Conservation (phyloP, 148 eudicot genomes). For the Cornus suecica region DNA sequence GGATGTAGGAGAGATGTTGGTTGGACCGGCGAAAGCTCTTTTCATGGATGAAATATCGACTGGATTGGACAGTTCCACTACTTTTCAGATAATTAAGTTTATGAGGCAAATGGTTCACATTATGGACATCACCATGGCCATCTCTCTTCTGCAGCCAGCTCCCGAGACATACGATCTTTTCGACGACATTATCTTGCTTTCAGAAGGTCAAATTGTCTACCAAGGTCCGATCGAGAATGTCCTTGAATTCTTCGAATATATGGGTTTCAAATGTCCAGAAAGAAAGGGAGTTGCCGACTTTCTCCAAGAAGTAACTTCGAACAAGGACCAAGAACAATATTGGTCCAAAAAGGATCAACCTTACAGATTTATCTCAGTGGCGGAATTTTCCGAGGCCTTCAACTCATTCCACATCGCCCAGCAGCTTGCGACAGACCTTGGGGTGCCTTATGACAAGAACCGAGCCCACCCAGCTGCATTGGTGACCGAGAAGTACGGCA, state of each 20-base stretch:
- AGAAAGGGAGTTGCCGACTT: conserved; percentile 86
- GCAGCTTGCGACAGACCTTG: conserved; percentile 39
- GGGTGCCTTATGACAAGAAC: conserved; percentile 54
- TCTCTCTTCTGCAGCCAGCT: conserved; percentile 76
- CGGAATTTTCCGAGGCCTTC: conserved; percentile 53
- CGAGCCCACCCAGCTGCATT: conserved; percentile 61
- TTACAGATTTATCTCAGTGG: conserved; percentile 44
- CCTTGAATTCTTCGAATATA: conserved; percentile 54
- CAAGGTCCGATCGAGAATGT: conserved; percentile 70
- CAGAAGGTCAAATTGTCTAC: conserved; percentile 73
- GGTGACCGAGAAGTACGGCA: conserved; percentile 53
- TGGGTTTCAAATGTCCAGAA: conserved; percentile 73
- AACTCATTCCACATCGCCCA: conserved; percentile 47
- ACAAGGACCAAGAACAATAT: conserved; percentile 75
- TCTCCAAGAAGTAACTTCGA: conserved; percentile 83
- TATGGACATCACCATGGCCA: conserved; percentile 63
- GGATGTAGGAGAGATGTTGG: conserved; percentile 76
- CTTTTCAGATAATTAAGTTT: conserved; percentile 63
- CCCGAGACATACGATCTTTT: conserved; percentile 74
- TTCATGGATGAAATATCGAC: conserved; percentile 84
- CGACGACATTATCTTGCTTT: conserved; percentile 68
- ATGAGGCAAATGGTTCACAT: conserved; percentile 74
- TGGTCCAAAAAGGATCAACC: conserved; percentile 47
- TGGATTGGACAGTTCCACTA: conserved; percentile 81
- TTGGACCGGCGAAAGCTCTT: conserved; percentile 67